Conservation (phyloP, 352 stramenopile species). For the Pythium sukuiense region DNA sequence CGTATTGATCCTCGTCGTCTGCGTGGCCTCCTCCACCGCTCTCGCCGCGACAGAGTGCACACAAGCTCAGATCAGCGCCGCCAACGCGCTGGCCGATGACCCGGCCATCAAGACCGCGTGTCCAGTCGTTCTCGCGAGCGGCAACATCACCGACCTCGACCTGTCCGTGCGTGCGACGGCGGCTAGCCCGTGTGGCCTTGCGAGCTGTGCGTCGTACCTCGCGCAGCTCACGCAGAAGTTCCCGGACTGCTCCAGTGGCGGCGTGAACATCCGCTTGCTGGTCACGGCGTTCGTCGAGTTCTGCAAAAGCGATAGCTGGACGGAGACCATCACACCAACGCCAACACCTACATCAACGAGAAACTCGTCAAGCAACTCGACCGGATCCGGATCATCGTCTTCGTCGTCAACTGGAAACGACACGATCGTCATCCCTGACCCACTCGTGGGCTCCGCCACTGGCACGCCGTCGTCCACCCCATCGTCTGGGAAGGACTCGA, state of each 20-base stretch:
- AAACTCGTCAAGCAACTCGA: neutral
- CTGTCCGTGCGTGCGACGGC: neutral
- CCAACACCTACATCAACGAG: neutral
- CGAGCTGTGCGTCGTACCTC: constrained; percentile 1
- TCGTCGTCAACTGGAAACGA: neutral
- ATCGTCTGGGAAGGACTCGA: neutral
- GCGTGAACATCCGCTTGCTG: neutral
- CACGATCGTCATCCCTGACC: neutral
- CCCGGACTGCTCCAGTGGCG: constrained; percentile 1
- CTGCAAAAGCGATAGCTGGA: constrained; percentile 2
- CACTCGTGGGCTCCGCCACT: neutral
- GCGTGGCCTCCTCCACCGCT: neutral
- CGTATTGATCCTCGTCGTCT: neutral
- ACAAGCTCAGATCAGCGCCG: neutral
- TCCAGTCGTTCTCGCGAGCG: neutral
- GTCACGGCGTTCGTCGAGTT: constrained; percentile 7
- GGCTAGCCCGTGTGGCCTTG: neutral
- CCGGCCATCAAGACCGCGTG: neutral
- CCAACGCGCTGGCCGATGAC: neutral
- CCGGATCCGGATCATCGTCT: no score
- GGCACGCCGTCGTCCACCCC: neutral
- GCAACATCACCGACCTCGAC: neutral
- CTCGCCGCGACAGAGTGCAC: neutral
- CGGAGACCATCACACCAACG: neutral
- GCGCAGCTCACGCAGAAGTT: neutral